A percentile compares a stretch with the other conserved stretches of the same genome.
Conservation (phyloP, 2,329 filamentous ascomycete genomes). For the Plectosphaerella plurivora region DNA sequence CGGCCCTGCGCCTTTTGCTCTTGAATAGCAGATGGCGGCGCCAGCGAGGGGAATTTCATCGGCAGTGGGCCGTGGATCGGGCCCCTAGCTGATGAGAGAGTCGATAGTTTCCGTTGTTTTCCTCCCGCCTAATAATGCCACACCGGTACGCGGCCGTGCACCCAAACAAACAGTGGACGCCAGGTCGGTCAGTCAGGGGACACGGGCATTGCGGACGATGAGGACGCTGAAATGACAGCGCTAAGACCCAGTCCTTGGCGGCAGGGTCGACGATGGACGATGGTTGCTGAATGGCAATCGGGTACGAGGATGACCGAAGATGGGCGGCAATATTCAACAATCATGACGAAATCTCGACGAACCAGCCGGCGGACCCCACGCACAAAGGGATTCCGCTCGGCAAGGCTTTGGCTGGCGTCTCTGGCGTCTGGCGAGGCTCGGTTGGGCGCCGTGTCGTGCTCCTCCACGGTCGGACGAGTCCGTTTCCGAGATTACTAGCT, state of each 20-base stretch:
- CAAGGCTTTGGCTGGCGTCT: neutral
- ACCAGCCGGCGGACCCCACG: neutral
- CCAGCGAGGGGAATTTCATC: neutral
- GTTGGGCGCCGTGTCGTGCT: neutral
- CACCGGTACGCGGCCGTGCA: neutral
- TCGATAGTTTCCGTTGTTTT: constrained; percentile 8
- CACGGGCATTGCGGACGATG: neutral
- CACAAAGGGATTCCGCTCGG: neutral
- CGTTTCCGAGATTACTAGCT: constrained; percentile 11
- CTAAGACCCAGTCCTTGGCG: neutral
- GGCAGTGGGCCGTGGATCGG: neutral
- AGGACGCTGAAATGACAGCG: neutral
- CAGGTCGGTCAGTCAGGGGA: neutral
- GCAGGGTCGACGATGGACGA: neutral
- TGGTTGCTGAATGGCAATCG: neutral
- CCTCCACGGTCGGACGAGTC: constrained; percentile 4
- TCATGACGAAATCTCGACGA: no score
- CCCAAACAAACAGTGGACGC: no score
- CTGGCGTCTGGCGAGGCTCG: neutral
- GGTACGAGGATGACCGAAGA: neutral
- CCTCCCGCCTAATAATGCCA: neutral
- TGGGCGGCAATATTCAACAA: no score
- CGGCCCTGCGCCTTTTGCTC: neutral
- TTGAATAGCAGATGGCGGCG: neutral
- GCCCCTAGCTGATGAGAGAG: neutral